Conservation (phyloP, 1,284 basidiomycete species). For the Cryptococcus sp. region DNA sequence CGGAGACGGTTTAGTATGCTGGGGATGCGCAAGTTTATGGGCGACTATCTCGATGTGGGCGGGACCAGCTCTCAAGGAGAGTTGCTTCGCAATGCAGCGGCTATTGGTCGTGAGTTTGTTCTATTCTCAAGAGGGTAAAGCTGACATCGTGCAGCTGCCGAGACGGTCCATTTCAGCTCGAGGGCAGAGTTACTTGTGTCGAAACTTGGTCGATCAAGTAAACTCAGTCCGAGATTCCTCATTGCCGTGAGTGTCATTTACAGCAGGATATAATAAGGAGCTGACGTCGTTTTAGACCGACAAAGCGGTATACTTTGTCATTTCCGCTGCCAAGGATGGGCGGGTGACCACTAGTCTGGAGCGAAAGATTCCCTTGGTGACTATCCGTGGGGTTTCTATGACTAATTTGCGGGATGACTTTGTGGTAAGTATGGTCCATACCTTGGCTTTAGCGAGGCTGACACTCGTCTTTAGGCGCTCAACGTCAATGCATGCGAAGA, state of each 20-base stretch:
- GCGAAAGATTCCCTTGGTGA: slow-evolving; percentile 83
- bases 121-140: not conserved
- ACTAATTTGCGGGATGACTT: slow-evolving; percentile 93
- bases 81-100: slow-evolving; percentile 72
- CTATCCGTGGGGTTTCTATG: slow-evolving; percentile 81
- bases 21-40: slow-evolving; percentile 92
- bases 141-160: slow-evolving; percentile 54
- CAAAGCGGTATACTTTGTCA: slow-evolving; percentile 83
- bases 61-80: slow-evolving; percentile 77
- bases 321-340: slow-evolving; percentile 71
- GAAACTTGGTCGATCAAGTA: slow-evolving; percentile 84
- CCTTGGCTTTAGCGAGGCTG: too few relatives aligned
- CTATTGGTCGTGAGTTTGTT: slow-evolving; percentile 65
- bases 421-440: too few relatives aligned
- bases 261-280: not conserved
- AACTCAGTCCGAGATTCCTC: slow-evolving; percentile 87
- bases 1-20: slow-evolving; percentile 89
- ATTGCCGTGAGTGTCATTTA: slow-evolving; percentile 68
- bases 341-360: slow-evolving; percentile 67
- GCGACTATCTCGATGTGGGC: slow-evolving; percentile 93
- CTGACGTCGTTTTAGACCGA: slow-evolving; percentile 62
- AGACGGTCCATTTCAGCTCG: slow-evolving; percentile 84
- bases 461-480: slow-evolving; percentile 60
- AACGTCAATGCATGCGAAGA: slow-evolving; percentile 79
- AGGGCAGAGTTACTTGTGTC: slow-evolving; percentile 82